These are phyloP conservation scores for Brassica balearica DNA, from an alignment of 441 rosid species.

Conservation along the genomic window DNA sequence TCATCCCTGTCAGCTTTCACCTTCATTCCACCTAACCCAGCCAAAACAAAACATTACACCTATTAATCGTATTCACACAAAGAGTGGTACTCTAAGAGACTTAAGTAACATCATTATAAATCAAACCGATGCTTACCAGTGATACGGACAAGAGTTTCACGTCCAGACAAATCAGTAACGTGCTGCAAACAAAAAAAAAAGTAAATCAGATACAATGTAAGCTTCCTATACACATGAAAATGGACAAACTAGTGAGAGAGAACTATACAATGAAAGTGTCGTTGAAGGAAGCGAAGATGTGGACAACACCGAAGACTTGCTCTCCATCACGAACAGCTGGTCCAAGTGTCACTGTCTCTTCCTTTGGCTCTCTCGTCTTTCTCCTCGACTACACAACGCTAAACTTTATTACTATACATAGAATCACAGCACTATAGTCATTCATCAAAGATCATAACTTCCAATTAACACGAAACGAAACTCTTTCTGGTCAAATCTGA, in stretches of 20 bases:
- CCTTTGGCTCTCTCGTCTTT: conserved; percentile 68
- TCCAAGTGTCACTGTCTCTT: conserved; percentile 69
- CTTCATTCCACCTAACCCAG: conserved; percentile 59
- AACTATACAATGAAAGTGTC: conserved; percentile 72
- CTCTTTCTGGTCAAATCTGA: neutral
- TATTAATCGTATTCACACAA: neutral
- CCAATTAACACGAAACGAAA: neutral
- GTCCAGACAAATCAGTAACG: conserved; percentile 74
- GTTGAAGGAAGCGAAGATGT: conserved; percentile 73
- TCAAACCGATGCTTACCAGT: conserved; percentile 51
- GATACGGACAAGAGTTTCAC: conserved; percentile 73
- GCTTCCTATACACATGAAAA: neutral
- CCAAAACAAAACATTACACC: neutral
- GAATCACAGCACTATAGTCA: neutral
- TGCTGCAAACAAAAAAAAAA: conserved; percentile 46
- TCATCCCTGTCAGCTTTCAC: conserved; percentile 77
- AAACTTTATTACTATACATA: neutral
- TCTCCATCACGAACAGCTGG: conserved; percentile 74
- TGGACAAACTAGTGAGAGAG: neutral
- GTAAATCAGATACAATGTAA: neutral
- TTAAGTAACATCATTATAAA: neutral
- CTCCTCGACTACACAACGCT: conserved; percentile 15
- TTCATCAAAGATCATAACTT: neutral
- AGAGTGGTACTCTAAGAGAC: no score
- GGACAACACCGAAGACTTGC: conserved; percentile 73